These are phyloP conservation scores for Camelina laxa DNA, from an alignment of 345 rosid genomes.

Conservation along the genomic window DNA sequence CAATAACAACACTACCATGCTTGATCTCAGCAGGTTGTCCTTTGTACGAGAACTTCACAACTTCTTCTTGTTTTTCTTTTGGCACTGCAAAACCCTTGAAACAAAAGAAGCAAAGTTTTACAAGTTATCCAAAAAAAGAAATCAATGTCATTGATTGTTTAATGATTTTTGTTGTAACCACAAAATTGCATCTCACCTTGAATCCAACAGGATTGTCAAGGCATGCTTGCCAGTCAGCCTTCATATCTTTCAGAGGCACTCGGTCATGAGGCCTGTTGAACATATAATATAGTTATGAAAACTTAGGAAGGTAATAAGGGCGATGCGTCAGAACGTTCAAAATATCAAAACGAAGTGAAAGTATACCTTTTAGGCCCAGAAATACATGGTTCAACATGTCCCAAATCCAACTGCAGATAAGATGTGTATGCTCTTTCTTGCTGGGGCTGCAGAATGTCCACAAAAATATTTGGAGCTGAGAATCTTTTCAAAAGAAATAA, in stretches of 20 bases:
- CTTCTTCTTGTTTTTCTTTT: slow-evolving; percentile 61
- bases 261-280: slow-evolving; percentile 76
- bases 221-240: slow-evolving; percentile 91
- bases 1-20: slow-evolving; percentile 80
- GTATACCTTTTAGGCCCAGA: slow-evolving; percentile 90
- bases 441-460: slow-evolving; percentile 58
- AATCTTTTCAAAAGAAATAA: background rate
- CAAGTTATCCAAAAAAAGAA: slow-evolving; percentile 3
- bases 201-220: slow-evolving; percentile 75
- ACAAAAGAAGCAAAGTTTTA: slow-evolving; percentile 23
- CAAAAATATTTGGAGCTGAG: slow-evolving; percentile 9
- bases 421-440: slow-evolving; percentile 77
- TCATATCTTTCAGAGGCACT: slow-evolving; percentile 80
- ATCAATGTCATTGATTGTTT: background rate
- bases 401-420: slow-evolving; percentile 70
- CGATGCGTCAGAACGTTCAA: slow-evolving; percentile 7
- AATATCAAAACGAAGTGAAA: slow-evolving; percentile 8
- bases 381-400: slow-evolving; percentile 79
- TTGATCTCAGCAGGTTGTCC: slow-evolving; percentile 72
- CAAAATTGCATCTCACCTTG: slow-evolving; percentile 56
- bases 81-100: slow-evolving; percentile 79
- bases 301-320: slow-evolving; percentile 12
- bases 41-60: slow-evolving; percentile 61
- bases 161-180: background rate
- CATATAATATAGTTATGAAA: background rate